Base-by-base conservation (phyloP, 2,329 filamentous ascomycete species). In the Botrytis hyacinthi region DNA sequence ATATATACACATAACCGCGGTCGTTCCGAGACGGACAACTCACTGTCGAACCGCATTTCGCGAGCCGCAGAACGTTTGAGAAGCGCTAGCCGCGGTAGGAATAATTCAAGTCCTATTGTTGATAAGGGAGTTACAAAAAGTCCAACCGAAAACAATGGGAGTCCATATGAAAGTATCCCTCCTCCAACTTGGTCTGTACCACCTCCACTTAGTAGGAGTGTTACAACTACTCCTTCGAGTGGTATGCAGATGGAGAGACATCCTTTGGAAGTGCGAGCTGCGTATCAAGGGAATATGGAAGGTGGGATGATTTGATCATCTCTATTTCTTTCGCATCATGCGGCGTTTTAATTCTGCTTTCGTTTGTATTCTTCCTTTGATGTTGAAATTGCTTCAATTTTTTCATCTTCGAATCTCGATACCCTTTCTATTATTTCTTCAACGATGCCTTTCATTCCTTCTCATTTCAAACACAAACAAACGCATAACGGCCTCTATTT, bases 11-110 rank as follows among this genome's bases (percentile, higher is more conserved):
- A 91, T 79, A 85, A 80, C 76, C 87, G 89, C 40, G 88, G 88
- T 16, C 86, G 88, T 69, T 90, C 88, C 80, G 85, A 74, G 42
- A 85, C 83, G 44, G 86, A 88, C 68, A 84, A 83, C 69, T 85
- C 85, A 79, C 83, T 90, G 74, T 83, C 86, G 3, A 85, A 85
- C 4, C 87, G 88, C 46, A 81, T 90, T 75, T 85, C 84, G 74
- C 88, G 88, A 65, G 87, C 87, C 0, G 88, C 88, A 0, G 89
- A 90, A 77, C 86, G 87, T 66, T 86, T 90, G 78, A 86, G 89
- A 32, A 90, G 88, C 6, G 88, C 84, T 2, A 90, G 88, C 80
- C 87, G 88, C 26, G 86, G 85, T 69, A 84, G 86, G 61, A 87
- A 87, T 76, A 75, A 74, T 20, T 68, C 62, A 2, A 74, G 76